Conservation (phyloP, 768 basidiomycete genomes). For the Pholiota microspora region DNA sequence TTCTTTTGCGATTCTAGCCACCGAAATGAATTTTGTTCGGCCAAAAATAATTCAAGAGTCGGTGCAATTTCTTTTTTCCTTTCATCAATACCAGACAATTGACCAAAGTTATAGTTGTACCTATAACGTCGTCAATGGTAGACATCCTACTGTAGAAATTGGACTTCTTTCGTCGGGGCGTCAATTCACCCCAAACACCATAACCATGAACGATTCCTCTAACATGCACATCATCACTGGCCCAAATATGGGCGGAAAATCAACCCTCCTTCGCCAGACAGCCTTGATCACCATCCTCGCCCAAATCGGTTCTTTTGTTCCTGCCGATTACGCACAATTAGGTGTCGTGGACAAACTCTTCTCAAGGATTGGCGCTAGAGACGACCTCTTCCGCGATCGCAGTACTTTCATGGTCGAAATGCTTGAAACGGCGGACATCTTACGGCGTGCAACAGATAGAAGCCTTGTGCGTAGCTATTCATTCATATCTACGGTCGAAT, state of each 20-base stretch:
- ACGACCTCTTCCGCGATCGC: conserved; percentile 89
- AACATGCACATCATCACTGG: conserved; percentile 86
- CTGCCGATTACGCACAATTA: conserved; percentile 75
- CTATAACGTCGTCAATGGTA: conserved; percentile 73
- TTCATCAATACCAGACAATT: neutral
- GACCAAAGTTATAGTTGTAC: conserved; percentile 42
- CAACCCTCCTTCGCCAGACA: conserved; percentile 87
- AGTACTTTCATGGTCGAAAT: conserved; percentile 99
- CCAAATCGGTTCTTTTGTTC: conserved; percentile 92
- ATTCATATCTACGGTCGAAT: neutral
- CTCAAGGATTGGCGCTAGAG: conserved; percentile 92
- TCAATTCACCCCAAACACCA: conserved; percentile 82
- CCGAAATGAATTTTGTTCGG: conserved; percentile 72
- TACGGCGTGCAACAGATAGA: conserved; percentile 74
- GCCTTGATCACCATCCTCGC: conserved; percentile 89
- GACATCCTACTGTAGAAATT: conserved; percentile 92
- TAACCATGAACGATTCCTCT: conserved; percentile 55
- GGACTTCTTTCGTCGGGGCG: conserved; percentile 75
- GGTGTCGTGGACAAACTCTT: conserved; percentile 92
- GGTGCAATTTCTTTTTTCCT: conserved; percentile 20
- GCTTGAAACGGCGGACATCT: conserved; percentile 91
- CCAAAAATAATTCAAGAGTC: conserved; percentile 74
- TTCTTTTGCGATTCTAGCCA: conserved; percentile 78
- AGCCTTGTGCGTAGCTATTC: conserved; percentile 63
- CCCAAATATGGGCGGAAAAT: conserved; percentile 96